Percentiles rank a stretch among this genome's conserved stretches.
These are phyloP conservation scores for Neurospora sp. DNA, from an alignment of 495 filamentous ascomycete species.

Conservation along the genomic window DNA sequence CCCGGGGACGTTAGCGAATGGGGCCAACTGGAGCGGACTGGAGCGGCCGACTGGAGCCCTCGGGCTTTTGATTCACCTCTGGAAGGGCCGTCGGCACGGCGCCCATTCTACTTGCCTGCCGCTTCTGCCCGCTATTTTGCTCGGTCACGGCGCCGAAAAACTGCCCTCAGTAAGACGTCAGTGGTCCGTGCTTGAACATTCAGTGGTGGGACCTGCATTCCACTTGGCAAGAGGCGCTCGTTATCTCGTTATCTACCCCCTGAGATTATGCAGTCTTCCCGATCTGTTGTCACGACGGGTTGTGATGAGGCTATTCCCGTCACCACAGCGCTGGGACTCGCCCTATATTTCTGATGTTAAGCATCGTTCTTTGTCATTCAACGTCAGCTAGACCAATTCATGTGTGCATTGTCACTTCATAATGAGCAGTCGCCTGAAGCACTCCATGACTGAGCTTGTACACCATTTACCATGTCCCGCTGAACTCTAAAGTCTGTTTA, in stretches of 20 bases:
- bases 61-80: neutral
- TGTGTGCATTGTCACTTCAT: neutral
- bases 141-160: neutral
- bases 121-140: neutral
- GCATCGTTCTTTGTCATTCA: neutral
- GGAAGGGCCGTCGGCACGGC: neutral
- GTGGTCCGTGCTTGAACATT: neutral
- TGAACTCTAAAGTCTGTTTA: neutral
- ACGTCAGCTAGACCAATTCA: neutral
- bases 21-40: neutral
- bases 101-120: neutral
- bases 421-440: neutral
- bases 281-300: neutral
- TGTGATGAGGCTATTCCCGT: neutral
- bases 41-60: neutral
- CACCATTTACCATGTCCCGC: neutral
- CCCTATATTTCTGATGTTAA: neutral
- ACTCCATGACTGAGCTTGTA: neutral
- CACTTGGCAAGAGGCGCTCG: neutral
- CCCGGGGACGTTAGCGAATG: neutral
- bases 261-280: neutral
- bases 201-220: neutral
- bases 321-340: neutral
- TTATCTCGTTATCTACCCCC: neutral
- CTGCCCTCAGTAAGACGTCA: neutral